Base-by-base conservation (phyloP, 2,329 filamentous ascomycete genomes). In the Aspergillus neotritici region DNA sequence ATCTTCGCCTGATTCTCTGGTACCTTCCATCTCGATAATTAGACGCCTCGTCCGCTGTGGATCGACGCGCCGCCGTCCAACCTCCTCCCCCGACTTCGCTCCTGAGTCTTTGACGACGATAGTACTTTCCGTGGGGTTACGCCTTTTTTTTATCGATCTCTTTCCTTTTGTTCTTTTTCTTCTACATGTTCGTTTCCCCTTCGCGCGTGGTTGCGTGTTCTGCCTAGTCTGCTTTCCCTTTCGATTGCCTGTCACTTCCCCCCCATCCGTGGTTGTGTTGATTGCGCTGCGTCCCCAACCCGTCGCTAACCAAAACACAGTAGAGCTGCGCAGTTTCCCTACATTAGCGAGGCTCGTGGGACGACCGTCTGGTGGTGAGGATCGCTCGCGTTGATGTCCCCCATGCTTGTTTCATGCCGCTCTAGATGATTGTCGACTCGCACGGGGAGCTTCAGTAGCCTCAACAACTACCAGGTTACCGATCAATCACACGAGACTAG, bases 141-240 rank as follows among this genome's bases (percentile, higher is more conserved):
- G 21, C 21, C 6, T 25, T 25, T 9, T 8, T 25, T 25, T 25
- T 8, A 25, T 8, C 21, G 7, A 9, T 25, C 7, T 8, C 7
- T 52, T 43, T 37, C 38, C 37, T 40, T 48, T 39, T 47, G 13
- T 34, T 43, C 43, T 43, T 41, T 41, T 37, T 36, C 21, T 46
- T 52, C 40, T 47, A 62, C 59, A 59, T 56, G 59, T 61, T 54
- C 52, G 47, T 43, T 53, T 46, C 48, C 47, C 37, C 55, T 52
- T 52, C 42, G 37, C 40, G 36, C 30, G 29, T 31, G 12, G 12
- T 33, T 37, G 37, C 16, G 8, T 33, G 9, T 25, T 28, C 39
- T 25, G 33, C 31, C 51, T 37, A 42, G 37, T 43, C 48, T 35
- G 37, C 42, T 40, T 33, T 46, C 43, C 46, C 49, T 50, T 53